phyloP scores from a whole-genome alignment of 768 basidiomycete genomes.

The Leucocoprinus leucothites region DNA sequence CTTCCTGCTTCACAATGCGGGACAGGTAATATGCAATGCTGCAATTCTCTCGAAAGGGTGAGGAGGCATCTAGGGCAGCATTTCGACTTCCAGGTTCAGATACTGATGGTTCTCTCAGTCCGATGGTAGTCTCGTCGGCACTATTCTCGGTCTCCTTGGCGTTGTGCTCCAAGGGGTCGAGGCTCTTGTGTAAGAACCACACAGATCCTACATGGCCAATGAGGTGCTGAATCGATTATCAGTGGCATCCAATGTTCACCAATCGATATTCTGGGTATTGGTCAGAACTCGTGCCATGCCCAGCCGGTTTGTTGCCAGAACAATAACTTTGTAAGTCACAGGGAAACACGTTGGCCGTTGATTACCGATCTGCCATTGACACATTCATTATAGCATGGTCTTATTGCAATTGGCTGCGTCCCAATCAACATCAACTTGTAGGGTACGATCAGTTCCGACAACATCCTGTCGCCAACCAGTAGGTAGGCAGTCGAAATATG shows the following conservation, averaged over 20 bases:
- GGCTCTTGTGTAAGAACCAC: constrained; percentile 22
- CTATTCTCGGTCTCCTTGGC: constrained; percentile 22
- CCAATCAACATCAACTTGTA: constrained; percentile 30
- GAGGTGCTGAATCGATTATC: background rate
- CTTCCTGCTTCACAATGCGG: constrained; percentile 21
- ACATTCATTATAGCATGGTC: constrained; percentile 20
- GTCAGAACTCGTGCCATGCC: constrained; percentile 22
- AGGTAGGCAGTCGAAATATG: no score
- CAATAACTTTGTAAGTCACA: constrained; percentile 27
- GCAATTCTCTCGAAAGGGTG: constrained; percentile 21
- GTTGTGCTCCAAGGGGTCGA: constrained; percentile 24
- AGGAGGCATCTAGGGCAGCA: background rate
- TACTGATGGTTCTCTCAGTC: constrained; percentile 13
- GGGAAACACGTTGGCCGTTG: background rate
- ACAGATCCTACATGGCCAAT: background rate
- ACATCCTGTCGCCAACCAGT: no score
- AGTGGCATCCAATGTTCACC: constrained; percentile 31
- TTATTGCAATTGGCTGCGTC: constrained; percentile 37
- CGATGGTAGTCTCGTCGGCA: constrained; percentile 20
- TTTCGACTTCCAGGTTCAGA: no score
- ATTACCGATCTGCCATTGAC: background rate
- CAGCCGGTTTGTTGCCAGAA: constrained; percentile 39
- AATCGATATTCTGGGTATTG: constrained; percentile 23
- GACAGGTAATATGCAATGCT: constrained; percentile 23
- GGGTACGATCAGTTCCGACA: no score